phyloP scores from a whole-genome alignment of 768 basidiomycete genomes.

The Russula dissimulans region DNA sequence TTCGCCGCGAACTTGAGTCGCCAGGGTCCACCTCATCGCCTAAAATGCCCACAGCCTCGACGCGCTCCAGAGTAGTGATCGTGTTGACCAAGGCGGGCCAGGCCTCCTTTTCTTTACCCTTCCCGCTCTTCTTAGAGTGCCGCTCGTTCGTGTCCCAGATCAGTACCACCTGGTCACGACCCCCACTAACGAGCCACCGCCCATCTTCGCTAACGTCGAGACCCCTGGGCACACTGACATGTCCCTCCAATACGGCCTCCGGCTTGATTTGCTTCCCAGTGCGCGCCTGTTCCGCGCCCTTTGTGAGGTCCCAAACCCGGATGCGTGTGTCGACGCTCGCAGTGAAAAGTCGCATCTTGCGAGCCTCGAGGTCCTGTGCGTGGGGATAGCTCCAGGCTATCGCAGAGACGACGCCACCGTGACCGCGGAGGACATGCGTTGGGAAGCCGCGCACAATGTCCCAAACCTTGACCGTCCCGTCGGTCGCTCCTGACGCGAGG shows the following conservation, averaged over 20 bases:
- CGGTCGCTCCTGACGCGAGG: constrained; percentile 91
- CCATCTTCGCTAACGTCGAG: constrained; percentile 81
- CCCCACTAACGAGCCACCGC: constrained; percentile 83
- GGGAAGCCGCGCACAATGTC: constrained; percentile 78
- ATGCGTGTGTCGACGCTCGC: constrained; percentile 89
- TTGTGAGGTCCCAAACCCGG: constrained; percentile 80
- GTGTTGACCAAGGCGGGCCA: constrained; percentile 64
- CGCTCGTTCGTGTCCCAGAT: constrained; percentile 70
- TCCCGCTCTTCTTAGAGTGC: constrained; percentile 31
- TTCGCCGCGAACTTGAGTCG: constrained; percentile 32
- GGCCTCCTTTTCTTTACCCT: constrained; percentile 39
- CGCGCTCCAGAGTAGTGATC: constrained; percentile 72
- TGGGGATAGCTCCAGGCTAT: constrained; percentile 74
- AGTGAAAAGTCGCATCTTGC: constrained; percentile 73
- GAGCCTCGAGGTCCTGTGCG: constrained; percentile 30
- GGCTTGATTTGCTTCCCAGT: constrained; percentile 52
- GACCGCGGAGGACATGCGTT: constrained; percentile 92
- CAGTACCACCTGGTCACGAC: constrained; percentile 85
- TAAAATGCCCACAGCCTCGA: constrained; percentile 79
- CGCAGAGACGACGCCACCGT: constrained; percentile 95
- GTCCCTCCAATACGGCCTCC: constrained; percentile 82
- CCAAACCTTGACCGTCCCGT: constrained; percentile 97
- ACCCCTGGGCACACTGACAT: constrained; percentile 89
- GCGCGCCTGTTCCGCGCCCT: constrained; percentile 42
- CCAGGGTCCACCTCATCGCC: constrained; percentile 40